Base-by-base conservation (phyloP, 2,329 filamentous ascomycete species). In the Alternaria longipes region DNA sequence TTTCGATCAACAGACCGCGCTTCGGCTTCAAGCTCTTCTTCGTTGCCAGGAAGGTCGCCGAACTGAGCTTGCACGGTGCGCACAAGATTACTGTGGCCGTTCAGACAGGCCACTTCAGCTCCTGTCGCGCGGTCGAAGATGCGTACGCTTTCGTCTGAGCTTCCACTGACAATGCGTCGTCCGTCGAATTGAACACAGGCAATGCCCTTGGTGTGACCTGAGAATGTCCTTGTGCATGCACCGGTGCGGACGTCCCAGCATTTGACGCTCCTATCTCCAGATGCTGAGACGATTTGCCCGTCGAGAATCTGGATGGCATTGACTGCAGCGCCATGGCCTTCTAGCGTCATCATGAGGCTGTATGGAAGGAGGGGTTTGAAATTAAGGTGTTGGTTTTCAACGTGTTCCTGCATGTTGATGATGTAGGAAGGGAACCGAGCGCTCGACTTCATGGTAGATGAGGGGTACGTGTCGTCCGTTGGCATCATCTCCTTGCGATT, bases 121-220 rank as follows among this genome's bases (percentile, higher is more conserved):
- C 91, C 91, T 0, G 93, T 93, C 46, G 87, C 86, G 45, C 91
- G 90, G 75, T 98, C 95, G 76, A 97, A 99, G 20, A 99, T 95
- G 68, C 95, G 93, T 32, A 99, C 93, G 41, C 95, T 94, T 75
- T 96, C 93, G 78, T 99, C 95, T 70, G 94, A 97, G 78, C 94
- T 97, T 3, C 95, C 95, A 70, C 93, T 97, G 53, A 99, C 93
- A 64, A 99, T 96, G 20, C 95, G 88, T 52, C 92, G 89, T 26
- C 93, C 93, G 75, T 99, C 95, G 74, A 95, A 98, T 79, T 99
- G 94, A 16, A 99, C 94, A 77, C 95, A 99, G 3, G 95, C 95
- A 70, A 99, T 98, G 32, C 95, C 95, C 77, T 99, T 99, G 65
- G 88, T 88, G 73, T 99, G 95, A 2, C 94, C 95, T 40, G 91